phyloP scores from a whole-genome alignment of 2,329 filamentous ascomycete genomes.

The Alternaria arbusti region DNA sequence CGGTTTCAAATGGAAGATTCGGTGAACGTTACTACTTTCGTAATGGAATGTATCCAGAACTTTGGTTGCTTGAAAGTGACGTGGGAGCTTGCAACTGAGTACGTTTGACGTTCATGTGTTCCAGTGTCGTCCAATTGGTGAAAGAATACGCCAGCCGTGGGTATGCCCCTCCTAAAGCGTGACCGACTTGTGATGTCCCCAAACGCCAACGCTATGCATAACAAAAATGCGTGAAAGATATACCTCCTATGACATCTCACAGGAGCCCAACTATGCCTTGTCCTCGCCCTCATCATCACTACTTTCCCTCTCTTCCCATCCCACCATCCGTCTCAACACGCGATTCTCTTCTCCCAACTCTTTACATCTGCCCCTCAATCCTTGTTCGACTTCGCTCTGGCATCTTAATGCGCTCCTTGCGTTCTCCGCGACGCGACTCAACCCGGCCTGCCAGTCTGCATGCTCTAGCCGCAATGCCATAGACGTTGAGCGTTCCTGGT shows the following conservation, averaged over 20 bases:
- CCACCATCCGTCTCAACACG: conserved; percentile 52
- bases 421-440: conserved; percentile 52
- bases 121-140: not conserved
- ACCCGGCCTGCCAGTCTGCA: conserved; percentile 56
- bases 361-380: conserved; percentile 48
- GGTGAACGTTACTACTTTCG: not conserved
- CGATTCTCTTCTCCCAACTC: conserved; percentile 57
- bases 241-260: not conserved
- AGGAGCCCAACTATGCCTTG: not conserved
- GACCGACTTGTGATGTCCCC: not conserved
- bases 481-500: conserved; percentile 52
- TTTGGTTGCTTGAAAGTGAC: not conserved
- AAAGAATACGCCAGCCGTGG: not conserved
- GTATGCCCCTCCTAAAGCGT: not conserved
- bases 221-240: not conserved
- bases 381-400: conserved; percentile 47
- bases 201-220: conserved; percentile 1
- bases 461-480: conserved; percentile 56
- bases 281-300: conserved; percentile 51
- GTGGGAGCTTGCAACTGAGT: not conserved
- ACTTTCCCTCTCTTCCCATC: conserved; percentile 52
- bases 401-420: conserved; percentile 49
- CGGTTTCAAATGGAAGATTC: not conserved
- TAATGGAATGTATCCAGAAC: not conserved
- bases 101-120: not conserved